These are phyloP conservation scores for Solanum neorickii DNA, from an alignment of 257 asterid genomes.

Conservation along the genomic window DNA sequence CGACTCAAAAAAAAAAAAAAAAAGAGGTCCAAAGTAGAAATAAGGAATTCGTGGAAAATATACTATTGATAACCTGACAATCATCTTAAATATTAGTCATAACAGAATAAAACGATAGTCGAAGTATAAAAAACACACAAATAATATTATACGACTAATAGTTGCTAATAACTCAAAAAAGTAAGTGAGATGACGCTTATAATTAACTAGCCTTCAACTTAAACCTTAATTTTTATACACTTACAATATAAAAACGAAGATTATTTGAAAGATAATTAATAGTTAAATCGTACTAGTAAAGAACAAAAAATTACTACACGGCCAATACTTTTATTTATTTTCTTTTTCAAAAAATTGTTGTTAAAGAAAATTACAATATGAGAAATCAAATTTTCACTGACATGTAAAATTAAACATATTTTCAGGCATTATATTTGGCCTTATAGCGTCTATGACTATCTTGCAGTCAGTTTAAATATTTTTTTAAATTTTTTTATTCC, in stretches of 20 bases:
- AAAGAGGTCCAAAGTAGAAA: neutral
- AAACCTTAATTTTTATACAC: neutral
- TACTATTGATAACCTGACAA: neutral
- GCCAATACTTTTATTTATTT: neutral
- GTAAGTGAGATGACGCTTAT: neutral
- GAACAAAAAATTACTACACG: neutral
- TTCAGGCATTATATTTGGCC: neutral
- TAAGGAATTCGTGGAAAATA: too few relatives aligned
- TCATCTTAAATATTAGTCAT: too few relatives aligned
- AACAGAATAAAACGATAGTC: too few relatives aligned
- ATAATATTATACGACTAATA: neutral
- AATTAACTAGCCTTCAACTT: neutral
- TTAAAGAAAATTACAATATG: too few relatives aligned
- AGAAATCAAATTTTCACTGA: neutral
- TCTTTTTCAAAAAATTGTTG: neutral
- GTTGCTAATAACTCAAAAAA: neutral
- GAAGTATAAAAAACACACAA: neutral
- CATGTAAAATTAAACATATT: too few relatives aligned
- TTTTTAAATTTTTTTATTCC: accelerated
- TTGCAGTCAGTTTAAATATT: neutral
- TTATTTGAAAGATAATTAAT: too few relatives aligned
- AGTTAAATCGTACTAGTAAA: neutral
- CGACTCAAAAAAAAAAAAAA: too few relatives aligned
- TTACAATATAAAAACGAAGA: neutral
- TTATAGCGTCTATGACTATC: neutral